Base-by-base conservation (phyloP, 305 asterid species). In the Fraxinus latifolia region DNA sequence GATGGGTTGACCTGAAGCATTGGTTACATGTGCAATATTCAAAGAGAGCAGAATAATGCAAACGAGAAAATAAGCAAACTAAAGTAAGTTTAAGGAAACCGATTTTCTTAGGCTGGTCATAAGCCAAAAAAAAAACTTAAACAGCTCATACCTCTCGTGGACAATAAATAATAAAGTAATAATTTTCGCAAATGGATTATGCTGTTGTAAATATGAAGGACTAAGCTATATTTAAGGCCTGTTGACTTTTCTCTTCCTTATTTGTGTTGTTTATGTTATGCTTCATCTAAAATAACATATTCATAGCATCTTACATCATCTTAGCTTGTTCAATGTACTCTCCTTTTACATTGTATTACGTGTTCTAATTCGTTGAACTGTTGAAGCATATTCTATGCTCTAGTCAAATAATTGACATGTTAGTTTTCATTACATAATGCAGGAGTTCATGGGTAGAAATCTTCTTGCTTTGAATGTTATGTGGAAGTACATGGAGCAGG, bases 401-500 rank as follows among this genome's bases (percentile, higher is more conserved):
- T 34, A 17, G 60, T 47, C 39, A 60, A 79, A 60, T 79, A 31
- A 39, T 79, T 68, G 80, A 77, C 60, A 75, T 68, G 7, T 55
- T 65, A 68, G 8, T 76, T 78, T 74, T 7, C 71, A 58, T 60
- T 65, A 62, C 73, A 39, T 77, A 42, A 68, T 90, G 89, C 90
- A 95, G 98, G 99, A 95, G 87, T 95, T 95, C 92, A 94, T 95
- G 99, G 99, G 99, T 42, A 89, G 91, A 85, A 95, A 95, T 85
- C 95, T 95, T 78, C 98, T 95, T 4, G 99, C 99, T 25, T 70
- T 95, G 87, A 95, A 95, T 85, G 99, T 95, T 65, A 95, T 95
- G 99, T 94, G 99, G 99, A 95, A 95, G 85, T 95, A 95, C 86
- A 89, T 88, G 95, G 99, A 95, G 89, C 98, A 95, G 97, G 99